Conservation (phyloP, 345 rosid species). For the Acer negundo region DNA sequence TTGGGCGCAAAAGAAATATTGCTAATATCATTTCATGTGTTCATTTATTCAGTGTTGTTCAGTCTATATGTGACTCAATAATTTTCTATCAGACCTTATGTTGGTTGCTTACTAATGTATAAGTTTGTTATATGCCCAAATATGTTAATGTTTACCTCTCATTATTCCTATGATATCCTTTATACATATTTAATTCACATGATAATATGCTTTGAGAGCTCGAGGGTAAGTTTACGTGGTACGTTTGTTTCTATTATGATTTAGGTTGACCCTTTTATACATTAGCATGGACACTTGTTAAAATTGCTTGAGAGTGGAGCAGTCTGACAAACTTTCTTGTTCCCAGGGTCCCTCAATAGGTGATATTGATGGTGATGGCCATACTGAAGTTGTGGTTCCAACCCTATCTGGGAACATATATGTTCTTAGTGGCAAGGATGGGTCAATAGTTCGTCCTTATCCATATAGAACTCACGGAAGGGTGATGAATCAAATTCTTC, state of each 20-base stretch:
- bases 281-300: background rate
- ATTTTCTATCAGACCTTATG: background rate
- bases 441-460: conserved; percentile 79
- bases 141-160: background rate
- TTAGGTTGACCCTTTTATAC: background rate
- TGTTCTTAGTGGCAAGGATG: conserved; percentile 96
- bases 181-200: background rate
- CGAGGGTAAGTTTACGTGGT: background rate
- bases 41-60: background rate
- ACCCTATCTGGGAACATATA: conserved; percentile 89
- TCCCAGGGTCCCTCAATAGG: conserved; percentile 88
- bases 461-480: conserved; percentile 98
- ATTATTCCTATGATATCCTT: background rate
- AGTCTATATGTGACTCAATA: background rate
- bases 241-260: background rate
- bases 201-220: background rate
- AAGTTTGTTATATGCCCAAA: background rate
- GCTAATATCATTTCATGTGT: background rate
- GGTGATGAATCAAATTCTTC: conserved; percentile 98
- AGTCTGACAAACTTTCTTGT: conserved; percentile 27
- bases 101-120: background rate
- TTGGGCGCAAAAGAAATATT: background rate
- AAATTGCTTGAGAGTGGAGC: conserved; percentile 14
- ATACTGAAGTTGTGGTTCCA: conserved; percentile 89
- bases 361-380: conserved; percentile 98